Conservation (phyloP, 106 monocot species). For the Dendrobium nobile region DNA sequence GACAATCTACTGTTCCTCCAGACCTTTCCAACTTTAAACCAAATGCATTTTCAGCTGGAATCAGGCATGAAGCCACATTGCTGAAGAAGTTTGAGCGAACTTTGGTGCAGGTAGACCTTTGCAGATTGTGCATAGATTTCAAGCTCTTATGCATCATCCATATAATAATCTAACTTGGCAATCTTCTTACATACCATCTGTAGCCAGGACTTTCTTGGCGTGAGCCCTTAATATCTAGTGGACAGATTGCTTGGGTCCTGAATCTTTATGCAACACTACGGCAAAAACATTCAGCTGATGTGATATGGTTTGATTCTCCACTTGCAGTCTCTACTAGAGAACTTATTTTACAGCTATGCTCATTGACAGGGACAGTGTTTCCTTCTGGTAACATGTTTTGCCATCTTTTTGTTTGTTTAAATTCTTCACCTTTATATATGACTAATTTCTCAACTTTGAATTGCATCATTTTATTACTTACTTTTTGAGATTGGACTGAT, state of each 20-base stretch:
- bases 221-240: slow-evolving; percentile 75
- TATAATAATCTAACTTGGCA: slow-evolving; percentile 8
- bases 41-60: slow-evolving; percentile 34
- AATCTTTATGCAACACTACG: slow-evolving; percentile 58
- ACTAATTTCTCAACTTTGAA: neutral
- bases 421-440: neutral
- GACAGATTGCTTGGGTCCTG: slow-evolving; percentile 71
- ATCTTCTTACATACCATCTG: slow-evolving; percentile 23
- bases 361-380: slow-evolving; percentile 71
- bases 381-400: slow-evolving; percentile 45
- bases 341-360: slow-evolving; percentile 89
- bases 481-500: neutral
- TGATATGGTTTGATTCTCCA: slow-evolving; percentile 85
- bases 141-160: neutral
- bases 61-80: slow-evolving; percentile 42
- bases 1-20: slow-evolving; percentile 9
- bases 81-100: slow-evolving; percentile 79
- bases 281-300: slow-evolving; percentile 57
- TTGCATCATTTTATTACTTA: neutral
- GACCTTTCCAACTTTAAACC: slow-evolving; percentile 21
- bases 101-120: slow-evolving; percentile 62
- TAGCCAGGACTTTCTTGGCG: slow-evolving; percentile 88
- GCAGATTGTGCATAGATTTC: slow-evolving; percentile 6
- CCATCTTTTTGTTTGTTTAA: neutral
- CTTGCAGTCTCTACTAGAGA: slow-evolving; percentile 79